Evolutionary conservation across 176 grass and related monocot genomes (phyloP).

Genomic region (Eleusine indica): DNA sequence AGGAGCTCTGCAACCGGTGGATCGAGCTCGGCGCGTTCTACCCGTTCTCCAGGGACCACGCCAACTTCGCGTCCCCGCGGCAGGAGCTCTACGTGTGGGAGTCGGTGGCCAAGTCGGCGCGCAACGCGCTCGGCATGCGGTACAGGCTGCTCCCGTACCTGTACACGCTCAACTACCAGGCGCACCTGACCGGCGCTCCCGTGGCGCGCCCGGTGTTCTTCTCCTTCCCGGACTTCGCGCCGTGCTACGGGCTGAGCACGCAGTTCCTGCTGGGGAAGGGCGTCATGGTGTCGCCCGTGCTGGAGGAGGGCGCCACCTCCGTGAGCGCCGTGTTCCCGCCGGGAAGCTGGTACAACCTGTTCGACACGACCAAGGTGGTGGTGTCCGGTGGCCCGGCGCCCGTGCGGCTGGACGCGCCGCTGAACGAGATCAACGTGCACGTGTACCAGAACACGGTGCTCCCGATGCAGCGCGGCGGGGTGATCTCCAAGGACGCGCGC

Average conservation of each 20-base stretch:
- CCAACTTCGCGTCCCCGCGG: slow-evolving; percentile 78
- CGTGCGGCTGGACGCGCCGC: slow-evolving; percentile 59
- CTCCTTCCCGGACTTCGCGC: slow-evolving; percentile 76
- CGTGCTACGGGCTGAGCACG: slow-evolving; percentile 74
- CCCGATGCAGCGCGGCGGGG: slow-evolving; percentile 82
- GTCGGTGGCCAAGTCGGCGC: slow-evolving; percentile 72
- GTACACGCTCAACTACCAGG: slow-evolving; percentile 86
- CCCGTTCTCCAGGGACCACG: slow-evolving; percentile 92
- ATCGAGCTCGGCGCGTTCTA: slow-evolving; percentile 96
- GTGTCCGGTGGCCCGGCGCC: slow-evolving; percentile 37
- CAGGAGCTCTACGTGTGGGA: slow-evolving; percentile 89
- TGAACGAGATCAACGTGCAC: slow-evolving; percentile 87
- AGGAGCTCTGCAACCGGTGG: slow-evolving; percentile 97
- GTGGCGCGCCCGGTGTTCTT: slow-evolving; percentile 87
- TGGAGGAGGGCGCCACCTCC: slow-evolving; percentile 60
- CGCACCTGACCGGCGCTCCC: slow-evolving; percentile 72
- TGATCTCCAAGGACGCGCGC: slow-evolving; percentile 62
- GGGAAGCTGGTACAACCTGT: slow-evolving; percentile 90
- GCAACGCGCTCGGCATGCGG: slow-evolving; percentile 77
- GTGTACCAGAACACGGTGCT: slow-evolving; percentile 75
- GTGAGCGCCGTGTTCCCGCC: slow-evolving; percentile 77
- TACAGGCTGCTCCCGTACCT: slow-evolving; percentile 80
- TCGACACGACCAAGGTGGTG: slow-evolving; percentile 71
- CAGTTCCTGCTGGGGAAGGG: slow-evolving; percentile 78
- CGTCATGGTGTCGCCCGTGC: slow-evolving; percentile 86